Conservation (phyloP, 192 early-diverging fungal species). For the Gonapodya prolifera region DNA sequence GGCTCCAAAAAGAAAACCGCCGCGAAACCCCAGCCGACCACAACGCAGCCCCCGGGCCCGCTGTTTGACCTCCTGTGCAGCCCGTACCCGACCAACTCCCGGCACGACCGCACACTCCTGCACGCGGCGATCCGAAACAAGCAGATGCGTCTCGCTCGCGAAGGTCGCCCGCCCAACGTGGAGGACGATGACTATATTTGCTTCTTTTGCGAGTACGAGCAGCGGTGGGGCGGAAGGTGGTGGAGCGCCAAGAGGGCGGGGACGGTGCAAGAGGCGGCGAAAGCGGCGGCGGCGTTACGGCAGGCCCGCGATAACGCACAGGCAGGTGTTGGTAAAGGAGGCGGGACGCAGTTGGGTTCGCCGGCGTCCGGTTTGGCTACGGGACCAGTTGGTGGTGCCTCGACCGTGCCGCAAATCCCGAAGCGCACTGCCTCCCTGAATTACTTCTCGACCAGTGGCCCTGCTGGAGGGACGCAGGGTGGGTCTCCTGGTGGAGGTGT, state of each 20-base stretch:
- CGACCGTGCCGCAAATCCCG: neutral
- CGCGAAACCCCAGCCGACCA: no score
- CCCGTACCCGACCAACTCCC: neutral
- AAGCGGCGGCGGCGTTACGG: neutral
- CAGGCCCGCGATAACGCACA: neutral
- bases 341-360: neutral
- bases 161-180: neutral
- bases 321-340: neutral
- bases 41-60: no score
- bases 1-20: no score
- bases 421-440: neutral
- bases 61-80: neutral
- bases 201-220: constrained; percentile 24
- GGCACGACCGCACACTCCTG: neutral
- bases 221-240: constrained; percentile 15
- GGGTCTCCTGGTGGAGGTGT: no score
- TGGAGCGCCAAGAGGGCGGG: constrained; percentile 9
- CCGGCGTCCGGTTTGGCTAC: neutral
- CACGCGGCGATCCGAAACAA: neutral
- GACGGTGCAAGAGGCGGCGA: neutral
- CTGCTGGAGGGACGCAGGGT: no score
- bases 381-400: neutral
- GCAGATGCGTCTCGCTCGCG: neutral
- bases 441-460: neutral
- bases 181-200: constrained; percentile 14